Percentiles rank a stretch among this genome's conserved stretches.
Evolutionary conservation across 768 basidiomycete genomes (phyloP).

Genomic region (Wakefieldia striispora): DNA sequence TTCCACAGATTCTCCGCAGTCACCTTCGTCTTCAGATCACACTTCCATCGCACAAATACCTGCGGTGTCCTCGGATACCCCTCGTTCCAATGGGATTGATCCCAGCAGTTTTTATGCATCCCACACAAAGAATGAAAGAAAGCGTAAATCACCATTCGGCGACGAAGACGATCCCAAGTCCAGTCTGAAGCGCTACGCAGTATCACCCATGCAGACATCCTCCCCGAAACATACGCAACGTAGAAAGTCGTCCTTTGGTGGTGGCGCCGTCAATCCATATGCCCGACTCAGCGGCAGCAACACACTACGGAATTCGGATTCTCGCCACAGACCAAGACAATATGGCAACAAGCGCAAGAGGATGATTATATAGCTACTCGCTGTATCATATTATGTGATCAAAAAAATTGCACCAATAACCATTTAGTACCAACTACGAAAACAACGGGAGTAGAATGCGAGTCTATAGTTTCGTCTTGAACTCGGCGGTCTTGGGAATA

Average conservation of each 20-base stretch:
- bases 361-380: constrained; percentile 34
- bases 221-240: constrained; percentile 26
- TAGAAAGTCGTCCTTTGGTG: constrained; percentile 31
- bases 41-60: constrained; percentile 19
- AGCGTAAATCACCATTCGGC: constrained; percentile 40
- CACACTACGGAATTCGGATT: constrained; percentile 30
- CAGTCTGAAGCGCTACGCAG: constrained; percentile 17
- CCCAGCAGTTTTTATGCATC: constrained; percentile 41
- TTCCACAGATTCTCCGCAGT: constrained; percentile 33
- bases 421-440: background rate
- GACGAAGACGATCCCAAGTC: constrained; percentile 28
- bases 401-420: constrained; percentile 1
- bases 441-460: background rate
- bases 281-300: constrained; percentile 34
- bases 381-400: constrained; percentile 7
- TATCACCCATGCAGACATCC: constrained; percentile 20
- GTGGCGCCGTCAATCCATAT: constrained; percentile 35
- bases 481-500: constrained; percentile 33
- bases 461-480: constrained; percentile 52
- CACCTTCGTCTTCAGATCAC: constrained; percentile 31
- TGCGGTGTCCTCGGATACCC: constrained; percentile 17
- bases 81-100: constrained; percentile 26
- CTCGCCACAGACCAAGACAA: constrained; percentile 21
- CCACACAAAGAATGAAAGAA: constrained; percentile 28
- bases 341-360: constrained; percentile 35